These are phyloP conservation scores for Terfezia boudieri DNA, from an alignment of 495 filamentous ascomycete genomes.

Conservation along the genomic window DNA sequence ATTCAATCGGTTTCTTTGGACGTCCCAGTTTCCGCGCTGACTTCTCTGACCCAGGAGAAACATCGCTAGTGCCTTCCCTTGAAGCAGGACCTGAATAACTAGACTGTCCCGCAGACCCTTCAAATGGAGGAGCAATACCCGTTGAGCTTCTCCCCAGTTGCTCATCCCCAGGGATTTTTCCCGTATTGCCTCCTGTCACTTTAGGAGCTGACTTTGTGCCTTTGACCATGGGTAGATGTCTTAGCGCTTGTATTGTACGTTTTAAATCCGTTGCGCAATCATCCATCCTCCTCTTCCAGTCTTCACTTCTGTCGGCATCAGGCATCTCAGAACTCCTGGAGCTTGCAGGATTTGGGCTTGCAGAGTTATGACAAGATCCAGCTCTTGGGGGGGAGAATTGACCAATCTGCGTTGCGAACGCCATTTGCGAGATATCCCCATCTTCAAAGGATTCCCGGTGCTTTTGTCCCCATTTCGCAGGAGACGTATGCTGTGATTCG, in stretches of 20 bases:
- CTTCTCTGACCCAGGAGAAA: background rate
- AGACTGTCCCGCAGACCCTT: background rate
- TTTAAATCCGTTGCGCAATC: background rate
- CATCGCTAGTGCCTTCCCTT: background rate
- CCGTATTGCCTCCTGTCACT: too few species aligned
- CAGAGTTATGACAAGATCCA: background rate
- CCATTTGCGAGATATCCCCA: background rate
- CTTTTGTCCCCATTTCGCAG: background rate
- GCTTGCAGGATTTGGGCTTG: background rate
- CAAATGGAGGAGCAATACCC: too few species aligned
- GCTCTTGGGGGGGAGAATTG: background rate
- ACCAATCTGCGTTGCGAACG: background rate
- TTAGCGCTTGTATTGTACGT: background rate
- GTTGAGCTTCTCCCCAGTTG: too few species aligned
- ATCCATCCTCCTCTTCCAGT: background rate
- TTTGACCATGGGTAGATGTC: background rate
- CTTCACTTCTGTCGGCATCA: background rate
- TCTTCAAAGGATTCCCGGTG: background rate
- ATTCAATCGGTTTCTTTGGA: background rate
- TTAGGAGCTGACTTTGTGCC: too few species aligned
- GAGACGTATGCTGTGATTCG: background rate
- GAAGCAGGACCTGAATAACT: too few species aligned
- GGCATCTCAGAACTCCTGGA: background rate
- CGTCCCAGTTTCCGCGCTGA: background rate
- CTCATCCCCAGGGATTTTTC: too few species aligned